These are phyloP conservation scores for Quercus glauca DNA, from an alignment of 306 rosid species.

Conservation along the genomic window DNA sequence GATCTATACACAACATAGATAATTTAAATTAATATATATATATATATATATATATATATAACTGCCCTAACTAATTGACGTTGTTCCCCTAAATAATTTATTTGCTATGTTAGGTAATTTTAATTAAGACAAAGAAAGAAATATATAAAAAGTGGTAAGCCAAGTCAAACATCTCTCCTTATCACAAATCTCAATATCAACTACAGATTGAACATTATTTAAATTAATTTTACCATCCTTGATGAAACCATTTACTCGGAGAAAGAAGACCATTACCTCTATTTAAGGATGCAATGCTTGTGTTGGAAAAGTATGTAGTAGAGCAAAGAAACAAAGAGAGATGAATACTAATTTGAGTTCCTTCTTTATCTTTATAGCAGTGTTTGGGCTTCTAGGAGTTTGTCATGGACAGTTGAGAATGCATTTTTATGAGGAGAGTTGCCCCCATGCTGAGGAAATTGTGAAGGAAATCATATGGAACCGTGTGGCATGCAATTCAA, in stretches of 20 bases:
- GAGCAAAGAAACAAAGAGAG: neutral
- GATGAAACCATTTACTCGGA: neutral
- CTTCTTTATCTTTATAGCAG: neutral
- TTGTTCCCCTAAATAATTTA: neutral
- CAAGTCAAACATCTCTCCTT: neutral
- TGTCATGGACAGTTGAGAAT: constrained; percentile 11
- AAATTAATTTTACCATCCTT: neutral
- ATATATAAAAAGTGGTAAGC: neutral
- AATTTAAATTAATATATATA: too few relatives aligned
- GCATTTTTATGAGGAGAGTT: constrained; percentile 16
- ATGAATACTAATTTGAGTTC: neutral
- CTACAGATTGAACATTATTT: neutral
- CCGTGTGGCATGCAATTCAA: constrained; percentile 14
- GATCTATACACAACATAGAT: neutral
- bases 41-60: too few relatives aligned
- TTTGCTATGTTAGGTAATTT: neutral
- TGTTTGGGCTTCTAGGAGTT: neutral
- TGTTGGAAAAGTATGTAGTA: neutral
- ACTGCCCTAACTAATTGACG: neutral
- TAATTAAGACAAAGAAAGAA: neutral
- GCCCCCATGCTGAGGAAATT: constrained; percentile 21
- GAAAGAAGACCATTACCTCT: neutral
- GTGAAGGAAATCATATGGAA: constrained; percentile 10
- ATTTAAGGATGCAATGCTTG: neutral
- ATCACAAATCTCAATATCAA: neutral